Evolutionary conservation across 768 basidiomycete species (phyloP), one percentile per base, ranked within the genome.

Genomic region (Ramaria sp.): DNA sequence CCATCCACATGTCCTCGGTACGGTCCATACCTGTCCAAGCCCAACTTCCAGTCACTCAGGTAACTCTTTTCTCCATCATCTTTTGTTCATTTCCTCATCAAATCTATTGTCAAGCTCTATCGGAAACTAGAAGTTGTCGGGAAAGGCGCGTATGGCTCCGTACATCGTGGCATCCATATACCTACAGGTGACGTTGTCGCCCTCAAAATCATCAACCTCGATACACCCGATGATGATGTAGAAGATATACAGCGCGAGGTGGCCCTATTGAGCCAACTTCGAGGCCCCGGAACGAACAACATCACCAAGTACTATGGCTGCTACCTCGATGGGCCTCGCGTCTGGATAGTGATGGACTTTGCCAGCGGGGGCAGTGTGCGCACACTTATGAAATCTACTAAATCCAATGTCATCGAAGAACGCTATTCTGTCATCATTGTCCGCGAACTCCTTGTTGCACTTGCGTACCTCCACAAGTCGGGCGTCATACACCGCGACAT

Each of bases 321-420:
- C 72, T 86, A 89, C 71, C 79, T 96, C 67, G 88, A 95, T 66
- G 94, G 93, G 0, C 89, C 92, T 30, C 88, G 91, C 50, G 91
- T 99, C 10, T 99, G 96, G 94, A 98, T 99, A 63, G 91, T 86
- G 38, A 99, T 99, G 96, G 96, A 99, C 68, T 84, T 85, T 64
- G 96, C 96, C 7, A 85, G 92, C 61, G 95, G 95, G 5, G 96
- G 96, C 7, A 94, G 91, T 66, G 90, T 97, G 6, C 76, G 90
- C 47, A 88, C 91, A 2, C 76, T 99, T 63, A 93, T 96, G 84
- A 92, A 96, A 69, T 86, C 90, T 0, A 81, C 83, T 60, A 81
- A 76, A 60, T 80, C 81, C 59, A 82, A 80, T 0, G 77, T 81
- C 53, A 71, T 98, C 52, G 94, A 95, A 70, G 96, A 99, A 72